phyloP scores from a whole-genome alignment of 345 rosid genomes.

The Rhodomyrtus tomentosa region DNA sequence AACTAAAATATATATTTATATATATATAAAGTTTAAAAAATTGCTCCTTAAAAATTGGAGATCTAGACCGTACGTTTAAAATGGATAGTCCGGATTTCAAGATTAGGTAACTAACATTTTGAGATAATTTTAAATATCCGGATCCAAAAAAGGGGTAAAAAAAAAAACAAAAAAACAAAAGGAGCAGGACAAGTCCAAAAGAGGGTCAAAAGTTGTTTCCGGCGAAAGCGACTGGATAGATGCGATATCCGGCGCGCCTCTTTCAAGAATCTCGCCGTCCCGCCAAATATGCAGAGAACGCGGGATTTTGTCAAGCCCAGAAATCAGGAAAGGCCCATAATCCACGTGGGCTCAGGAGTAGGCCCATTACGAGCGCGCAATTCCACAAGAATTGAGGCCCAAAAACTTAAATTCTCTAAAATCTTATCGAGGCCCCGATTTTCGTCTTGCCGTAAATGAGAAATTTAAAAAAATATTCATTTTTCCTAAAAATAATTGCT shows the following conservation, averaged over 20 bases:
- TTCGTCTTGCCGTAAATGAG: not conserved
- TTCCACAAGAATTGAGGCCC: not conserved
- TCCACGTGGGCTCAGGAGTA: not conserved
- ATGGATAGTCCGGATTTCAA: no score
- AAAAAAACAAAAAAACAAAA: not conserved
- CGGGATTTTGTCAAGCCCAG: not conserved
- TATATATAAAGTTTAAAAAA: no score
- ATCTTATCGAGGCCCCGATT: not conserved
- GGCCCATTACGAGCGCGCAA: not conserved
- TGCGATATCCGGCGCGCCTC: not conserved
- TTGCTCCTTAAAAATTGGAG: no score
- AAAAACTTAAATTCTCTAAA: not conserved
- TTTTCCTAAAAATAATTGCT: not conserved
- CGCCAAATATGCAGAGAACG: not conserved
- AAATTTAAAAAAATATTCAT: not conserved
- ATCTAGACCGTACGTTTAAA: no score
- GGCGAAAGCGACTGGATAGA: not conserved
- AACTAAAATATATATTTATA: no score
- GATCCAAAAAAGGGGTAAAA: accelerated
- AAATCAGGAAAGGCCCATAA: not conserved
- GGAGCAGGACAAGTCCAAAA: not conserved
- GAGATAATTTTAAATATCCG: no score
- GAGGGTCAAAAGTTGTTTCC: not conserved
- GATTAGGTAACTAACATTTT: no score
- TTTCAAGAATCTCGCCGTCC: not conserved